Evolutionary conservation across 495 filamentous ascomycete genomes (phyloP).

Genomic region (Tuber indicum): DNA sequence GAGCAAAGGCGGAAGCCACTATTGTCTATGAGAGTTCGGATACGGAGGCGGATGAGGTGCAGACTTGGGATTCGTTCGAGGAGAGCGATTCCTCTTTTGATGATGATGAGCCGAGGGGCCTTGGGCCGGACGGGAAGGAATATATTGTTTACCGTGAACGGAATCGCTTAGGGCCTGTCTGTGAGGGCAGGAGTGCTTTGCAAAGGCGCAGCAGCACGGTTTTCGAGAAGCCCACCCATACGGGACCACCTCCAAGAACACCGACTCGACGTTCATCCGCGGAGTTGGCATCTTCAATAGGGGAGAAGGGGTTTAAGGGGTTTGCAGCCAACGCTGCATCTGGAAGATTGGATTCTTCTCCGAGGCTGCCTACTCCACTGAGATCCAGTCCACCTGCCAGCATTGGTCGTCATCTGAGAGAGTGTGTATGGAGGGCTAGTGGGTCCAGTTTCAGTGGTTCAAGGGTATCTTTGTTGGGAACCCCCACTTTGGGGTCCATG

Average conservation of each 20-base stretch:
- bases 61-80: slow-evolving; percentile 36
- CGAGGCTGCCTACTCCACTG: slow-evolving; percentile 37
- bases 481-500: slow-evolving; percentile 25
- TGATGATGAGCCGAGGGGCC: slow-evolving; percentile 36
- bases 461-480: slow-evolving; percentile 20
- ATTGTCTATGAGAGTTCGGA: slow-evolving; percentile 35
- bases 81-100: slow-evolving; percentile 42
- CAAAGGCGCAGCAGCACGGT: slow-evolving; percentile 15
- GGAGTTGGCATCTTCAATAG: slow-evolving; percentile 21
- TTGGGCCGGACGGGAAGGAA: slow-evolving; percentile 40
- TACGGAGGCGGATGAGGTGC: slow-evolving; percentile 25
- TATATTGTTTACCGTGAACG: slow-evolving; percentile 37
- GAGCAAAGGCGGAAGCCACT: slow-evolving; percentile 38
- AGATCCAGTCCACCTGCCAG: slow-evolving; percentile 35
- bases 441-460: slow-evolving; percentile 26
- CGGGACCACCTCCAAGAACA: slow-evolving; percentile 22
- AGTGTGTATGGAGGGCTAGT: slow-evolving; percentile 29
- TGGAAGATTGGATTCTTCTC: slow-evolving; percentile 34
- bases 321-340: slow-evolving; percentile 24
- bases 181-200: slow-evolving; percentile 10
- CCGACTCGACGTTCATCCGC: slow-evolving; percentile 29
- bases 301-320: slow-evolving; percentile 20
- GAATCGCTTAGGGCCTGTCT: slow-evolving; percentile 24
- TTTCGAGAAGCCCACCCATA: slow-evolving; percentile 12
- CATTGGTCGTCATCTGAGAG: slow-evolving; percentile 29